Evolutionary conservation across 176 grass and related monocot genomes (phyloP).

Genomic region (Pontederia crassipes): DNA sequence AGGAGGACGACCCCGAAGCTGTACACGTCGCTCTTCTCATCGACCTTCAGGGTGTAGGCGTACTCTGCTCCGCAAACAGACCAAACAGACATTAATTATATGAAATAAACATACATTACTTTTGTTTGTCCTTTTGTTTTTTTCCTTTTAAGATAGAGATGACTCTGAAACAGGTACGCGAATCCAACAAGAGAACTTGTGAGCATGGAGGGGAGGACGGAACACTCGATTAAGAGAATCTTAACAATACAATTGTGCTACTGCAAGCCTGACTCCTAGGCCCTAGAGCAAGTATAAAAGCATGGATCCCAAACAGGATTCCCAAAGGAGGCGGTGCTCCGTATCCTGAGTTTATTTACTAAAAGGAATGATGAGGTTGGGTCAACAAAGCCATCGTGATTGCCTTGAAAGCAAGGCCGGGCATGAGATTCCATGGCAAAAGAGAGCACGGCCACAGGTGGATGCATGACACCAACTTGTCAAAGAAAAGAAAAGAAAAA

Average conservation of each 20-base stretch:
- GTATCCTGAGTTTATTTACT: neutral
- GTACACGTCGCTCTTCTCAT: constrained; percentile 87
- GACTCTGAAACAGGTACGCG: too few species aligned
- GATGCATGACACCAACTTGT: too few species aligned
- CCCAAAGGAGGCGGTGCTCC: neutral
- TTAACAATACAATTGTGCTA: too few species aligned
- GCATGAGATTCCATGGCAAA: neutral
- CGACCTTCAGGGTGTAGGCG: constrained; percentile 83
- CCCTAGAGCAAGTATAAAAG: neutral
- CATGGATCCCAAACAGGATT: neutral
- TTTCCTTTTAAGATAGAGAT: too few species aligned
- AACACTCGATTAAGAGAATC: too few species aligned
- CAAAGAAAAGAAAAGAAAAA: too few species aligned
- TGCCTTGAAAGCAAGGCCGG: neutral
- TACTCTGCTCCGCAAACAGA: constrained; percentile 42
- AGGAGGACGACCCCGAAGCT: constrained; percentile 74
- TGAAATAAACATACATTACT: neutral
- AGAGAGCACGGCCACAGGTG: too few species aligned
- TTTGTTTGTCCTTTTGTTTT: too few species aligned
- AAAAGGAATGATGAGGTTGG: neutral
- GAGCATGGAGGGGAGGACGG: neutral
- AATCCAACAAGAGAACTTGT: neutral
- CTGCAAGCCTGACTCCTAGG: too few species aligned
- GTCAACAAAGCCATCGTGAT: neutral
- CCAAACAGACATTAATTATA: constrained; percentile 8